phyloP scores from a whole-genome alignment of 768 basidiomycete genomes.

The Auricularia cornea region DNA sequence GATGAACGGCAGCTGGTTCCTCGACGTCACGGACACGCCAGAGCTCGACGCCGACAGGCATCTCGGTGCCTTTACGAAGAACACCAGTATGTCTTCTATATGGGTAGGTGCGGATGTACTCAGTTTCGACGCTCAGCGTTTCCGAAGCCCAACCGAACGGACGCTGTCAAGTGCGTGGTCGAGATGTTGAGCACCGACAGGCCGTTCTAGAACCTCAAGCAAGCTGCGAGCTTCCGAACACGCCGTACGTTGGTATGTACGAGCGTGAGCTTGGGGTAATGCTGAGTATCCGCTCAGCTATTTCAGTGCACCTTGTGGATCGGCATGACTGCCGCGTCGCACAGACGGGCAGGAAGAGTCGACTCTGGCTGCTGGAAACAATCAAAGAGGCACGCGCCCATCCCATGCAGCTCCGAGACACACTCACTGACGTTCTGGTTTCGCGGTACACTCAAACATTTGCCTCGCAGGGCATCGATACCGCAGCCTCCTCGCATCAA shows the following conservation, averaged over 20 bases:
- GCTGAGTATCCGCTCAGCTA: conserved; percentile 15
- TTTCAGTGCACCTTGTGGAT: too few relatives aligned
- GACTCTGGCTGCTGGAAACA: conserved; percentile 64
- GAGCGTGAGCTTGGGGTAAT: conserved; percentile 11
- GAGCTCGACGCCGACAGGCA: conserved; percentile 41
- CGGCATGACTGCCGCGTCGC: conserved; percentile 42
- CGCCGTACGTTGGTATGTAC: conserved; percentile 44
- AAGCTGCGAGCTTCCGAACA: conserved; percentile 64
- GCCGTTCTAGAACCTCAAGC: conserved; percentile 51
- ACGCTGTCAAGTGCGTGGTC: conserved; percentile 50
- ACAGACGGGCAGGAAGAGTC: conserved; percentile 71
- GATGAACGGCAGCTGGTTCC: conserved; percentile 70
- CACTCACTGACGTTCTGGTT: conserved; percentile 39
- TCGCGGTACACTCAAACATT: conserved; percentile 46
- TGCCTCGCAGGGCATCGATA: conserved; percentile 49
- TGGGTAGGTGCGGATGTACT: conserved; percentile 8
- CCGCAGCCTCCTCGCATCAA: conserved; percentile 56
- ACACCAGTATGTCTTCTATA: conserved; percentile 24
- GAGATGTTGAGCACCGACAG: conserved; percentile 59
- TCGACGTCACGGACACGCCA: conserved; percentile 81
- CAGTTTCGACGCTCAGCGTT: conserved; percentile 25
- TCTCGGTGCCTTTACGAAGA: conserved; percentile 27
- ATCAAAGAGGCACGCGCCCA: conserved; percentile 49
- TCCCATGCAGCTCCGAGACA: neutral
- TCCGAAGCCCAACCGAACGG: conserved; percentile 51